phyloP scores from a whole-genome alignment of 495 filamentous ascomycete genomes.

The Ascobolus immersus region DNA sequence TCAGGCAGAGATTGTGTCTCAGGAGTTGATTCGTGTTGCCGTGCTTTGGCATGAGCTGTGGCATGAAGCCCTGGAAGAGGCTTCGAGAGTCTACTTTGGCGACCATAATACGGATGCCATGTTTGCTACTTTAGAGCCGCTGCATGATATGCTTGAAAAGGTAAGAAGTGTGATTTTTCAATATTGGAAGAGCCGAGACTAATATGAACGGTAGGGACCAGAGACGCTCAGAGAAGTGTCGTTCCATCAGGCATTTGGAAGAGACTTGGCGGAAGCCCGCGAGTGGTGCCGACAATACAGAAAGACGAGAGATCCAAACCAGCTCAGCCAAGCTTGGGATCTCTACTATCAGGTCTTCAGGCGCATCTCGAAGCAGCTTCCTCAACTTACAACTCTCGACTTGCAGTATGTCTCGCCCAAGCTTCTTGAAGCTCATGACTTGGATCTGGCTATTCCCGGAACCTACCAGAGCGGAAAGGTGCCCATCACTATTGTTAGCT shows the following conservation, averaged over 20 bases:
- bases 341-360: constrained; percentile 94
- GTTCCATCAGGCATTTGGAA: constrained; percentile 90
- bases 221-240: constrained; percentile 87
- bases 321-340: constrained; percentile 95
- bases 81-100: constrained; percentile 72
- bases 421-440: constrained; percentile 51
- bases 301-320: constrained; percentile 61
- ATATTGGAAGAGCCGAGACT: neutral
- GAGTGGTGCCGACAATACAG: constrained; percentile 90
- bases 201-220: constrained; percentile 35
- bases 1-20: constrained; percentile 80
- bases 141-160: constrained; percentile 72
- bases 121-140: constrained; percentile 68
- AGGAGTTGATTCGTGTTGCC: constrained; percentile 84
- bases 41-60: constrained; percentile 96
- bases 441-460: constrained; percentile 79
- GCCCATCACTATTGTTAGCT: constrained; percentile 61
- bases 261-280: constrained; percentile 76
- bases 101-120: constrained; percentile 93
- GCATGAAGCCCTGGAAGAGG: constrained; percentile 97
- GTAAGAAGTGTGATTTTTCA: constrained; percentile 7
- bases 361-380: constrained; percentile 78
- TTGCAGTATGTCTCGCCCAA: constrained; percentile 89
- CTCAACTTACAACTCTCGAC: constrained; percentile 74
- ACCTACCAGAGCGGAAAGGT: constrained; percentile 77